Evolutionary conservation across 2,329 filamentous ascomycete species (phyloP).

Genomic region (Coniosporium tulheliwenetii): DNA sequence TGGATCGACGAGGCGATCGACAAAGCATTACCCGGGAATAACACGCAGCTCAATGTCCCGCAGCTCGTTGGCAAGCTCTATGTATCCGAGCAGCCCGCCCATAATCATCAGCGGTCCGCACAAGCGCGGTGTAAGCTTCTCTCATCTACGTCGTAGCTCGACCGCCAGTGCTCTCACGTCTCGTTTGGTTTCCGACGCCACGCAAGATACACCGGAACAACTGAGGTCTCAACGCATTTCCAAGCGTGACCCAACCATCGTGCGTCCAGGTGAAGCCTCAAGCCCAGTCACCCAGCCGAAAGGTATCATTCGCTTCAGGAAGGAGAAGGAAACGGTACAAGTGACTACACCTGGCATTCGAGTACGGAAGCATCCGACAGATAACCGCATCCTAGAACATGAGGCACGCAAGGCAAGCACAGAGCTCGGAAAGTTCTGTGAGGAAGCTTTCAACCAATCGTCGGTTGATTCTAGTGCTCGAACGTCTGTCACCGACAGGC

Average conservation of each 20-base stretch:
- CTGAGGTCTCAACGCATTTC: neutral
- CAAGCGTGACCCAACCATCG: too few relatives aligned
- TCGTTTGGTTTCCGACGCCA: conserved; percentile 6
- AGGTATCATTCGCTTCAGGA: conserved; percentile 16
- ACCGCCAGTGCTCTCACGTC: conserved; percentile 22
- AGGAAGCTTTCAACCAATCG: conserved; percentile 74
- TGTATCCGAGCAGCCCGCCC: conserved; percentile 32
- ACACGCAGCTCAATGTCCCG: conserved; percentile 18
- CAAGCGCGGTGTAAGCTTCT: conserved; percentile 49
- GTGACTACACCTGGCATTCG: too few relatives aligned
- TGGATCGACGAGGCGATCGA: neutral
- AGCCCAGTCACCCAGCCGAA: conserved; percentile 15
- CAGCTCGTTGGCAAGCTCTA: conserved; percentile 29
- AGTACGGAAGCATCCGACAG: too few relatives aligned
- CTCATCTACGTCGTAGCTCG: conserved; percentile 34
- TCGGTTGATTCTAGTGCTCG: conserved; percentile 37
- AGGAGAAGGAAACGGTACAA: conserved; percentile 8
- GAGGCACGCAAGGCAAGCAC: conserved; percentile 73
- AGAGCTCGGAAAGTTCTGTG: conserved; percentile 77
- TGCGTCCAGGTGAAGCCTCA: too few relatives aligned
- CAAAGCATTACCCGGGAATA: conserved; percentile 11
- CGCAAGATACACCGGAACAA: conserved; percentile 15
- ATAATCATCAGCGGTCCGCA: conserved; percentile 32
- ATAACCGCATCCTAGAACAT: conserved; percentile 40
- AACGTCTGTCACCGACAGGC: conserved; percentile 25